These are phyloP conservation scores for Botrytis byssoidea DNA, from an alignment of 2,329 filamentous ascomycete genomes.

Conservation along the genomic window DNA sequence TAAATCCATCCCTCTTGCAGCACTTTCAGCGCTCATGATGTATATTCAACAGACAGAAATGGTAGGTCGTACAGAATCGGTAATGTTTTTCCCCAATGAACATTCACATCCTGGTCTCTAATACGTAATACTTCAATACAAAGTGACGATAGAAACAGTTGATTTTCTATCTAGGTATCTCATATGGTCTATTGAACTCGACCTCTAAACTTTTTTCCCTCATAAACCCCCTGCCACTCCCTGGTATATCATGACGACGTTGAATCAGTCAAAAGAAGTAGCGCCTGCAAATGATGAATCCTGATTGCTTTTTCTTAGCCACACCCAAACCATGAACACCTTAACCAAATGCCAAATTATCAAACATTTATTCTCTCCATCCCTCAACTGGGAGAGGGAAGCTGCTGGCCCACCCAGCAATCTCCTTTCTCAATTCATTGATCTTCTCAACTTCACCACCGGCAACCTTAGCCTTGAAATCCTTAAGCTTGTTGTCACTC, in stretches of 20 bases:
- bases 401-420: conserved; percentile 77
- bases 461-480: conserved; percentile 93
- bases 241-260: conserved; percentile 30
- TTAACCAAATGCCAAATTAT: conserved; percentile 22
- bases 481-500: conserved; percentile 99
- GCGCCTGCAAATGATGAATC: conserved; percentile 24
- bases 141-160: conserved; percentile 11
- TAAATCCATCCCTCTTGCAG: neutral
- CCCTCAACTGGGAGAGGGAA: conserved; percentile 91
- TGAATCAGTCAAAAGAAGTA: conserved; percentile 34
- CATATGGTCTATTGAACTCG: conserved; percentile 17
- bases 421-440: conserved; percentile 82
- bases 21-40: neutral
- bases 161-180: conserved; percentile 13
- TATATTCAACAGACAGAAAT: neutral
- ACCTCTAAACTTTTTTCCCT: conserved; percentile 13
- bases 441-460: conserved; percentile 78
- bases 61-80: neutral
- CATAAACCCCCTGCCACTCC: conserved; percentile 19
- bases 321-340: conserved; percentile 26
- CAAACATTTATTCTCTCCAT: conserved; percentile 49
- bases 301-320: conserved; percentile 21
- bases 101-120: neutral
- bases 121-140: neutral
- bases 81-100: neutral